Percentiles rank a stretch among this genome's conserved stretches.
Conservation (phyloP, 202 grass and related monocot species). For the Setaria italica region DNA sequence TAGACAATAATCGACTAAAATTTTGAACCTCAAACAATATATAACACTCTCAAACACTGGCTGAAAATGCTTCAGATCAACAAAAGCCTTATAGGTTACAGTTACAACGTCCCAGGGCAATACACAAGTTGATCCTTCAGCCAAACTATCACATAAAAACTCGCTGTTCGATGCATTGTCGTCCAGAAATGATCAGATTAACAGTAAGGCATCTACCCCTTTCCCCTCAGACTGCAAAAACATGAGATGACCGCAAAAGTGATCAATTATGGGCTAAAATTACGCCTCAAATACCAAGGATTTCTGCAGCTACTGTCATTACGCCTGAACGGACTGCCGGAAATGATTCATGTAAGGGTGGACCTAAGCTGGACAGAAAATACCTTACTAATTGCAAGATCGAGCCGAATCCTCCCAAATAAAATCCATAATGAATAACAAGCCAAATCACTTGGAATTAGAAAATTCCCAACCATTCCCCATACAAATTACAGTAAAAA, state of each 20-base stretch:
- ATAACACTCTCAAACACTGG: not conserved
- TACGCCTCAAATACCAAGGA: not conserved
- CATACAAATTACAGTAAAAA: not conserved
- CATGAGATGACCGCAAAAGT: not conserved
- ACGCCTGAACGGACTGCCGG: too few species aligned
- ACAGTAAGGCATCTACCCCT: not conserved
- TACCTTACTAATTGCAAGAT: not conserved
- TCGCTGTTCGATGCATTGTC: not conserved
- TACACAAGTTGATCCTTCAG: conserved; percentile 2
- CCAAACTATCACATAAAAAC: conserved; percentile 22
- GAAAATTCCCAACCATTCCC: not conserved
- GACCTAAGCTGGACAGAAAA: not conserved
- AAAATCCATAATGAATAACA: not conserved
- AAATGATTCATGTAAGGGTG: too few species aligned
- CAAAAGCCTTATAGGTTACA: not conserved
- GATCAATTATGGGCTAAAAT: not conserved
- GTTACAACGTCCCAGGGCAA: not conserved
- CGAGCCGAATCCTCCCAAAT: not conserved
- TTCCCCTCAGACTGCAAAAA: not conserved
- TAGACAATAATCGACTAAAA: not conserved
- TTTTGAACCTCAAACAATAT: not conserved
- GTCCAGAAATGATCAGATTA: not conserved
- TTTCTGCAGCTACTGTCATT: too few species aligned
- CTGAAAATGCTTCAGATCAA: not conserved
- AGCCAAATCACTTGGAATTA: not conserved